Evolutionary conservation across 805 yeast genomes (phyloP), one percentile per base, ranked within the genome.

Genomic region (Saturnispora bothae): DNA sequence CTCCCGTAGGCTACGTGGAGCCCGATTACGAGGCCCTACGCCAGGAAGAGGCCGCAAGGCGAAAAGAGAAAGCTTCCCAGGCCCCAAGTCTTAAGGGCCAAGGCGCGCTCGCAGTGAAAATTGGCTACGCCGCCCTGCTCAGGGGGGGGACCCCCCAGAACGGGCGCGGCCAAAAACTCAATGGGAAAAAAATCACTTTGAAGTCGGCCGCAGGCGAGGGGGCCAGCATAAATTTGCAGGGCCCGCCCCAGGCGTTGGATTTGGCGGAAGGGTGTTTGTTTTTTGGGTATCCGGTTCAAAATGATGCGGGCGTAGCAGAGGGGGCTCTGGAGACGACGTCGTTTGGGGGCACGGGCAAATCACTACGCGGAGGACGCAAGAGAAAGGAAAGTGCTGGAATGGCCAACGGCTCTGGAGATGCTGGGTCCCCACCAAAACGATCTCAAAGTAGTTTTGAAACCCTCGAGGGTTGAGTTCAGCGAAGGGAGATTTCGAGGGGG

Each of bases 1-100:
- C 98, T 2, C 99, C 99, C 0, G 95, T 89, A 4, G 99, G 99
- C 0, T 92, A 92, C 55, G 95, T 83, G 15, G 97, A 89, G 54
- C 96, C 96, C 1, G 86, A 83, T 45, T 73, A 73, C 43, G 59
- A 65, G 38, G 53, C 48, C 38, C 44, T 45, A 45, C 54, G 65
- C 45, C 66, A 61, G 40, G 73, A 75, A 15, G 58, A 61, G 31
- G 57, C 42, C 20, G 51, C 45, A 29, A 53, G 54, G 12, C 52
- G 57, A n/a, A 59, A 59, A 39, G 61, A 68, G 7, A 49, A 61
- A 10, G 60, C 59, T 6, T 53, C 68, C 22, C 57, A 64, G 9
- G 52, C 52, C 5, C 62, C 63, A 1, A 49, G 59, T 3, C 40
- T 61, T 22, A 54, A 53, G 28, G 64, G 65, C 4, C 46, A 50